A percentile compares a stretch with the other conserved stretches of the same genome.
Conservation (phyloP, 371 early-diverging fungal genomes). For the Apophysomyces sp. region DNA sequence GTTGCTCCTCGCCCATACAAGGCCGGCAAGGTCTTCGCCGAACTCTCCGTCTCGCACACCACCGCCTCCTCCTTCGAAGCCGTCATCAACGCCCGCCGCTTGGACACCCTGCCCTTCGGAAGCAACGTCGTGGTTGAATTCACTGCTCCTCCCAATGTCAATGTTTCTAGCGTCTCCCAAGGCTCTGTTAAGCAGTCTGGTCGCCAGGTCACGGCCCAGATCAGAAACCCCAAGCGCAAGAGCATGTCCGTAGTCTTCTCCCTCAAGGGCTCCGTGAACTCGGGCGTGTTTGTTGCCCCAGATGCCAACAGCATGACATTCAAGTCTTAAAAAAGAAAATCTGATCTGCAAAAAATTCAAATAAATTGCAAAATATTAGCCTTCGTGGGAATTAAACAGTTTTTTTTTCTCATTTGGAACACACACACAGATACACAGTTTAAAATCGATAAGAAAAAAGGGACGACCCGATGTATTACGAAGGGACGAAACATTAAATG, state of each 20-base stretch:
- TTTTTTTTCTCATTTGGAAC: no score
- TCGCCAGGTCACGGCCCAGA: slow-evolving; percentile 20
- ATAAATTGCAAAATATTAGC: neutral
- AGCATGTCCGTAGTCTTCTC: slow-evolving; percentile 28
- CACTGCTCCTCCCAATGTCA: slow-evolving; percentile 23
- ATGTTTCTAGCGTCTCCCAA: slow-evolving; percentile 9
- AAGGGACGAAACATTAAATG: neutral
- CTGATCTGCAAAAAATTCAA: neutral
- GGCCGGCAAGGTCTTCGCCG: slow-evolving; percentile 21
- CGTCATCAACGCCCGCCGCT: slow-evolving; percentile 33
- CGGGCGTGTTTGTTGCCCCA: slow-evolving; percentile 37
- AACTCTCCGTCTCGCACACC: slow-evolving; percentile 18
- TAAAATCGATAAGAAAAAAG: neutral
- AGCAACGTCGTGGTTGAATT: slow-evolving; percentile 24
- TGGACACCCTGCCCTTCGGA: slow-evolving; percentile 23
- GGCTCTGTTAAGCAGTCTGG: slow-evolving; percentile 34
- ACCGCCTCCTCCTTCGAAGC: slow-evolving; percentile 19
- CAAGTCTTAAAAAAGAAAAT: neutral
- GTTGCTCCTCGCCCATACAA: slow-evolving; percentile 25
- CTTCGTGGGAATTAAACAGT: no score
- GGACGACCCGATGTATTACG: neutral
- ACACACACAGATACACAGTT: no score
- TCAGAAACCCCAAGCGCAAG: slow-evolving; percentile 21
- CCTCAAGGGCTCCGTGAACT: slow-evolving; percentile 22
- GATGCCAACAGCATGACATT: slow-evolving; percentile 22